phyloP scores from a whole-genome alignment of 2,329 filamentous ascomycete genomes.

The Ilyonectria destructans region DNA sequence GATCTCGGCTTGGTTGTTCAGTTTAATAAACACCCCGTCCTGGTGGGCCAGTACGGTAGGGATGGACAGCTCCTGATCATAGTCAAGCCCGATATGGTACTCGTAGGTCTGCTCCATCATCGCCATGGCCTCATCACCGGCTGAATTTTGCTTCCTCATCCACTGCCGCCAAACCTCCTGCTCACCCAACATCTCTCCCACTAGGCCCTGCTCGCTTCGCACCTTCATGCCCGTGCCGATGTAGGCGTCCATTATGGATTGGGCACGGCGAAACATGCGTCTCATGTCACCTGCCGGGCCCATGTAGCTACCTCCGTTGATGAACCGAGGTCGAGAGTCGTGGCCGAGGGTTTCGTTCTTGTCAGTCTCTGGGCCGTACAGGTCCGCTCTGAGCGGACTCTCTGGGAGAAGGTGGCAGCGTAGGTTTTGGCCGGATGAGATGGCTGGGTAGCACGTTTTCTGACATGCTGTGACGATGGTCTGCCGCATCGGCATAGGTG shows the following conservation, averaged over 20 bases:
- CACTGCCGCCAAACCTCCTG: conserved; percentile 39
- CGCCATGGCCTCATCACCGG: neutral
- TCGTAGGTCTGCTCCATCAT: conserved; percentile 34
- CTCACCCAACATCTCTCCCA: conserved; percentile 49
- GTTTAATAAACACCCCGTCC: conserved; percentile 29
- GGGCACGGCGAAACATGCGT: conserved; percentile 41
- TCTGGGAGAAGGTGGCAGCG: conserved; percentile 40
- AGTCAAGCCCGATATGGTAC: conserved; percentile 42
- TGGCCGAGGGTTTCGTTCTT: neutral
- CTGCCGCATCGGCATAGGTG: conserved; percentile 36
- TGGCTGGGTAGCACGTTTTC: conserved; percentile 42
- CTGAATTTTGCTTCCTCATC: conserved; percentile 1
- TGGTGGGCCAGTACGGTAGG: too few relatives aligned
- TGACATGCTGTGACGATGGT: conserved; percentile 37
- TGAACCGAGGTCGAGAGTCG: conserved; percentile 39
- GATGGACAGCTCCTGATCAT: conserved; percentile 31
- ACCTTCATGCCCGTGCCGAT: neutral
- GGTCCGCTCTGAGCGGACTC: conserved; percentile 38
- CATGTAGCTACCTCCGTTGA: conserved; percentile 50
- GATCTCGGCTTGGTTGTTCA: conserved; percentile 31
- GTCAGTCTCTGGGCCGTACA: conserved; percentile 42
- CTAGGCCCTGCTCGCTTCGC: conserved; percentile 50
- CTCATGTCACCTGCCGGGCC: conserved; percentile 45
- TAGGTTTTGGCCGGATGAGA: conserved; percentile 4
- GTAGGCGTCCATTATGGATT: conserved; percentile 39